Evolutionary conservation across 2,329 filamentous ascomycete genomes (phyloP).

Genomic region (Cladophialophora psammophila): DNA sequence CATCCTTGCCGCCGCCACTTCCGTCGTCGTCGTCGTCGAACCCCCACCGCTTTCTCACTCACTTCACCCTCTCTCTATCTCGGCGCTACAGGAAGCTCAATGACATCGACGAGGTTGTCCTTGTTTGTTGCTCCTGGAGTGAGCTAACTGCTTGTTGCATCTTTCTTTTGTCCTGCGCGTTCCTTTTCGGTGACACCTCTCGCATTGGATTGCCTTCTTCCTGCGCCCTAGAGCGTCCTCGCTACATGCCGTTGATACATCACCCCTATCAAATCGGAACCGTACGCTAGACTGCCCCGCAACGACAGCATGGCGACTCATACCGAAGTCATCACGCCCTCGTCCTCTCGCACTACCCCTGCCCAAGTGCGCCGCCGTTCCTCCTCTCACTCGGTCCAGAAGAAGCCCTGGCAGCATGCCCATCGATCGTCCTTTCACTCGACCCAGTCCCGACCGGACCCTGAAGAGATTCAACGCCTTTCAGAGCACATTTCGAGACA

Average conservation of each 20-base stretch:
- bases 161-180: not conserved
- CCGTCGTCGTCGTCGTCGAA: not conserved
- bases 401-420: slow-evolving; percentile 36
- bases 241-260: not conserved
- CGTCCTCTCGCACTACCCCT: slow-evolving; percentile 20
- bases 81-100: not conserved
- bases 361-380: slow-evolving; percentile 28
- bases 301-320: slow-evolving; percentile 25
- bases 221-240: not conserved
- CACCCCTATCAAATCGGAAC: not conserved
- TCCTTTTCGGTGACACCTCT: not conserved
- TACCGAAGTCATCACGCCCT: slow-evolving; percentile 28
- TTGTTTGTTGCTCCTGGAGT: not conserved
- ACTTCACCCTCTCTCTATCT: not conserved
- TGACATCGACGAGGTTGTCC: not conserved
- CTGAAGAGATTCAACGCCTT: slow-evolving; percentile 37
- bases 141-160: slow-evolving; percentile 49
- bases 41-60: not conserved
- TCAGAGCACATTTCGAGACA: slow-evolving; percentile 33
- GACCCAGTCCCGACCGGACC: slow-evolving; percentile 33
- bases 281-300: not conserved
- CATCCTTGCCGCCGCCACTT: not conserved
- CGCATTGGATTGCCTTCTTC: not conserved
- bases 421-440: slow-evolving; percentile 35
- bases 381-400: slow-evolving; percentile 35